These are phyloP conservation scores for Coemansia sp. DNA, from an alignment of 192 early-diverging fungal species.

Conservation along the genomic window DNA sequence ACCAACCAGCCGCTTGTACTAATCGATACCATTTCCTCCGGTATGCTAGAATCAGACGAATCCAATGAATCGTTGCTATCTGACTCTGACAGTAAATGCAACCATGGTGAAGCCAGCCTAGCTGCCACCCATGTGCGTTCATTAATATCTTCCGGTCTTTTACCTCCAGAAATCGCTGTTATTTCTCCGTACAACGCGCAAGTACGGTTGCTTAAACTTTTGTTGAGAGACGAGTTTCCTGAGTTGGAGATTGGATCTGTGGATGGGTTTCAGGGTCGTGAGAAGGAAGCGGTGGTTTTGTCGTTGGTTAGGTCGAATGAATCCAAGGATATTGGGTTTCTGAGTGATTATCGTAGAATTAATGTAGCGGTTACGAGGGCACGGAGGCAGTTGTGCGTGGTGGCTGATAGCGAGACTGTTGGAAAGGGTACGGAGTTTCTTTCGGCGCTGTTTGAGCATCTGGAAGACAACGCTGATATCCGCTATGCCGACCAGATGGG, in stretches of 20 bases:
- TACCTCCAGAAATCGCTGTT: constrained; percentile 68
- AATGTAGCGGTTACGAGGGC: constrained; percentile 92
- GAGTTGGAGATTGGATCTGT: constrained; percentile 80
- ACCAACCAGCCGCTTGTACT: constrained; percentile 62
- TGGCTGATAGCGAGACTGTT: constrained; percentile 75
- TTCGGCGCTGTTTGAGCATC: constrained; percentile 51
- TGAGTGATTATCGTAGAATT: constrained; percentile 75
- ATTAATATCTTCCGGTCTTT: constrained; percentile 66
- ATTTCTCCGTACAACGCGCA: constrained; percentile 89
- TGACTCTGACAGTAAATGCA: constrained; percentile 65
- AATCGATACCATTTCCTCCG: constrained; percentile 66
- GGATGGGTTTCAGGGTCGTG: constrained; percentile 90
- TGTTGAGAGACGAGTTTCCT: constrained; percentile 58
- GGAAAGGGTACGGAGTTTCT: constrained; percentile 44
- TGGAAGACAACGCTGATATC: constrained; percentile 56
- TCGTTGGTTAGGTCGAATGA: constrained; percentile 81
- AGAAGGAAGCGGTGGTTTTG: constrained; percentile 84
- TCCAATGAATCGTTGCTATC: constrained; percentile 9
- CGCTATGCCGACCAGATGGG: constrained; percentile 32
- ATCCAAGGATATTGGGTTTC: constrained; percentile 77
- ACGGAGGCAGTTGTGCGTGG: constrained; percentile 79
- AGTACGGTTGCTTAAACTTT: constrained; percentile 57
- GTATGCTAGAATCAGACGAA: constrained; percentile 43
- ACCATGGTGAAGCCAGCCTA: constrained; percentile 73
- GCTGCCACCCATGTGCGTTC: constrained; percentile 62